Evolutionary conservation across 495 filamentous ascomycete species (phyloP), one percentile per base, ranked within the genome.

Genomic region (Trichoderma gamsii): DNA sequence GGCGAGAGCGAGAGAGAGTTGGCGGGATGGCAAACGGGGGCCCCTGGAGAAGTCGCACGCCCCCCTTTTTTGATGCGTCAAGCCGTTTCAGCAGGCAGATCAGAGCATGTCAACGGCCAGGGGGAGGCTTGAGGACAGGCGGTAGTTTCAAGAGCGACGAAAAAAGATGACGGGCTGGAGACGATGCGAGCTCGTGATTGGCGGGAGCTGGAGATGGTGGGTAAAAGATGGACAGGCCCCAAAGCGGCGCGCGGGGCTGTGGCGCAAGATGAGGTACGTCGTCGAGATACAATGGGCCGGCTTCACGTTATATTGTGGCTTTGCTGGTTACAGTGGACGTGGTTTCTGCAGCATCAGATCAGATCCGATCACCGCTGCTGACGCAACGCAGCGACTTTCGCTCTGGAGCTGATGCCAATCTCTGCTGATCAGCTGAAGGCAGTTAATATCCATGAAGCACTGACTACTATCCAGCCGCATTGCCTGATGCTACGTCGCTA

Each of bases 1-100:
- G 56, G 56, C 56, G 56, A 61, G 25, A 61, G 56, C 56, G 56
- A 61, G 25, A 61, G 27, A 61, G 56, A 61, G 56, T 35, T 12
- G 56, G n/a, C 16, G 8, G 9, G 56, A 29, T 21, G 25, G 25
- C 56, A 32, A 8, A 61, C 25, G 23, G 56, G 56, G 56, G 23
- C 56, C 56, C 56, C n/a, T 4, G 13, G 16, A 15, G 11, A 21
- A 21, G 21, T 29, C 56, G 56, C 56, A 61, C 56, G 56, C 56
- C 56, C 56, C 56, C 56, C 56, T 61, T 61, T 61, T 61, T 59
- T 32, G 25, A 61, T 61, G 56, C 56, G 56, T 29, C 56, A 61
- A 61, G 56, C 56, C 3, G 56, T 61, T 61, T 61, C 56, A 61
- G 56, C 56, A 32, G 56, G 27, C 56, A 61, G 56, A 61, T 61